A percentile compares a stretch with the other conserved stretches of the same genome.
These are phyloP conservation scores for Pseudocercospora ulei DNA, from an alignment of 2,329 filamentous ascomycete genomes.

Conservation along the genomic window DNA sequence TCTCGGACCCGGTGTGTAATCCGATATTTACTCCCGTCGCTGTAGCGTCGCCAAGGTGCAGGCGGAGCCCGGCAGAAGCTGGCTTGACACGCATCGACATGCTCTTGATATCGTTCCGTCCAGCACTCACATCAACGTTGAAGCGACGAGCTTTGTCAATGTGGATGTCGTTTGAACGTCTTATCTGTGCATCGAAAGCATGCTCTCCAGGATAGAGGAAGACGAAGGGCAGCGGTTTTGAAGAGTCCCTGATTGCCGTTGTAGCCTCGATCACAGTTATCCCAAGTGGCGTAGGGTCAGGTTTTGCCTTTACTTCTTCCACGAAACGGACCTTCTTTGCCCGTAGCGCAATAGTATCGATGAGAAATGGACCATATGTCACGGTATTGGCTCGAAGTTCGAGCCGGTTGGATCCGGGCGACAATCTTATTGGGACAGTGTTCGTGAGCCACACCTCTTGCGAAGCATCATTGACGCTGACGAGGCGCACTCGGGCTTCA, in stretches of 20 bases:
- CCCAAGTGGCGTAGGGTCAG: conserved; percentile 40
- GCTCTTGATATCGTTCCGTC: conserved; percentile 56
- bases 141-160: conserved; percentile 70
- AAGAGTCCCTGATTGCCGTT: conserved; percentile 19
- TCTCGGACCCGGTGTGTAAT: too few relatives aligned
- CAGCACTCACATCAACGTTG: conserved; percentile 61
- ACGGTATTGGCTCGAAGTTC: conserved; percentile 47
- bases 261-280: conserved; percentile 39
- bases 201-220: conserved; percentile 62
- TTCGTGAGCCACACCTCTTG: conserved; percentile 60
- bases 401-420: conserved; percentile 47
- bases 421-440: conserved; percentile 41
- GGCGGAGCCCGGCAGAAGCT: conserved; percentile 51
- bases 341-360: conserved; percentile 60
- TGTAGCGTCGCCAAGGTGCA: conserved; percentile 46
- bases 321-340: conserved; percentile 55
- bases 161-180: conserved; percentile 60
- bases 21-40: conserved; percentile 15
- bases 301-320: conserved; percentile 47
- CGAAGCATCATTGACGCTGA: conserved; percentile 47
- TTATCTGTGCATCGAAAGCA: conserved; percentile 59
- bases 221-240: conserved; percentile 41
- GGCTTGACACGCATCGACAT: conserved; percentile 48
- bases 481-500: conserved; percentile 54
- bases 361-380: conserved; percentile 62